Evolutionary conservation across 495 filamentous ascomycete genomes (phyloP).

Genomic region (Penicillium macrosclerotiorum): DNA sequence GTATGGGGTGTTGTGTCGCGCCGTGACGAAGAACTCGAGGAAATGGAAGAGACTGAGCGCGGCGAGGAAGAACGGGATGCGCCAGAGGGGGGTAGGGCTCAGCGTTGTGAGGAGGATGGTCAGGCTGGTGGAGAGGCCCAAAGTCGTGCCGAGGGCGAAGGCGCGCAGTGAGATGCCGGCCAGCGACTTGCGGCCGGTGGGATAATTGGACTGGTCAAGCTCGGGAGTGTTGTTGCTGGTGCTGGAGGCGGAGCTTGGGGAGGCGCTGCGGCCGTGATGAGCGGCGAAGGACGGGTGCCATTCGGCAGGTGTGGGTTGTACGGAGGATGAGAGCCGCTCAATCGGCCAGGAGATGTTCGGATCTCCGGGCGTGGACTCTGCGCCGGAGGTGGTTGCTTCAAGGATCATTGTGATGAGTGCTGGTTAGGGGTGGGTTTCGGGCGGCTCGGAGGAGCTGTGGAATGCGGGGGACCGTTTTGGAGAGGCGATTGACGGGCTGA

Average conservation of each 20-base stretch:
- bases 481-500: too few relatives aligned
- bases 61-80: constrained; percentile 74
- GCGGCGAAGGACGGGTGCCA: constrained; percentile 23
- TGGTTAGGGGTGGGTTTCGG: background rate
- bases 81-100: constrained; percentile 62
- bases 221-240: constrained; percentile 4
- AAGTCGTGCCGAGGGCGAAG: constrained; percentile 54
- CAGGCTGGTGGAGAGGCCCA: constrained; percentile 44
- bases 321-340: constrained; percentile 7
- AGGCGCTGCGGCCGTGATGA: constrained; percentile 8
- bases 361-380: constrained; percentile 11
- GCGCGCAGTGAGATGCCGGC: constrained; percentile 75
- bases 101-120: constrained; percentile 40
- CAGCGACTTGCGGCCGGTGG: constrained; percentile 64
- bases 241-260: constrained; percentile 5
- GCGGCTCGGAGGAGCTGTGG: background rate
- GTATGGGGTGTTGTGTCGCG: constrained; percentile 71
- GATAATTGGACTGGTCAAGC: constrained; percentile 41
- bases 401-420: constrained; percentile 9
- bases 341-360: constrained; percentile 9
- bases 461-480: background rate
- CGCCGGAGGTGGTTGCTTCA: constrained; percentile 12
- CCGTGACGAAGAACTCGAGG: constrained; percentile 91
- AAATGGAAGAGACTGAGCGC: constrained; percentile 85
- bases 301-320: constrained; percentile 6